Percentiles rank a stretch among this genome's conserved stretches.
phyloP scores from a whole-genome alignment of 176 grass and related monocot genomes.

The Alopecurus myosuroides region DNA sequence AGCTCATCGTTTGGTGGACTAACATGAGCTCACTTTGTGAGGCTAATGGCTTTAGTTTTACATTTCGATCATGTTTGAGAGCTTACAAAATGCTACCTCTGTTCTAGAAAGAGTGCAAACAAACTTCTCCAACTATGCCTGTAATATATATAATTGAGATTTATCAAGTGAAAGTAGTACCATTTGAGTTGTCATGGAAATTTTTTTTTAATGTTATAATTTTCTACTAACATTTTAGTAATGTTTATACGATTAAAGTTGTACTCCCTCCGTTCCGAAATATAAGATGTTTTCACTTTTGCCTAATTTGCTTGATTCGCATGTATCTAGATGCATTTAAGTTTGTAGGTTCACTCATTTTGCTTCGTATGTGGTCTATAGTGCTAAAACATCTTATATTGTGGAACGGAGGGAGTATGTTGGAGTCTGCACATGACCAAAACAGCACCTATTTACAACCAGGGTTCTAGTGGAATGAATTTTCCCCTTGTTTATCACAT shows the following conservation, averaged over 20 bases:
- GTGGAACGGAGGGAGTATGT: no score
- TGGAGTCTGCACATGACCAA: background rate
- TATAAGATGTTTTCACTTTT: no score
- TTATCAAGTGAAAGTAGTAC: background rate
- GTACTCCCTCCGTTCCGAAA: no score
- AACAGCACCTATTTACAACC: background rate
- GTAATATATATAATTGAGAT: background rate
- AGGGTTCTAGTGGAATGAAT: background rate
- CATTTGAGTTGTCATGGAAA: background rate
- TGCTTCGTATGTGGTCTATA: no score
- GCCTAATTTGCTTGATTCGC: no score
- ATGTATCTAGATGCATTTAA: no score
- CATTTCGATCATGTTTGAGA: background rate
- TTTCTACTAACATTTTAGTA: background rate
- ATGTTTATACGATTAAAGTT: background rate
- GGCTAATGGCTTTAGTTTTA: background rate
- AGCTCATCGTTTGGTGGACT: background rate
- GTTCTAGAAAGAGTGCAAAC: background rate
- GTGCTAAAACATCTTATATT: no score
- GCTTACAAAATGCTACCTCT: background rate
- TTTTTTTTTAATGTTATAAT: background rate
- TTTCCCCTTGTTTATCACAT: background rate
- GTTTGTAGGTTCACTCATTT: no score
- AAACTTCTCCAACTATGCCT: background rate
- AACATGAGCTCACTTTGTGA: background rate